These are phyloP conservation scores for Rusavskia elegans DNA, from an alignment of 495 filamentous ascomycete species.

Conservation along the genomic window DNA sequence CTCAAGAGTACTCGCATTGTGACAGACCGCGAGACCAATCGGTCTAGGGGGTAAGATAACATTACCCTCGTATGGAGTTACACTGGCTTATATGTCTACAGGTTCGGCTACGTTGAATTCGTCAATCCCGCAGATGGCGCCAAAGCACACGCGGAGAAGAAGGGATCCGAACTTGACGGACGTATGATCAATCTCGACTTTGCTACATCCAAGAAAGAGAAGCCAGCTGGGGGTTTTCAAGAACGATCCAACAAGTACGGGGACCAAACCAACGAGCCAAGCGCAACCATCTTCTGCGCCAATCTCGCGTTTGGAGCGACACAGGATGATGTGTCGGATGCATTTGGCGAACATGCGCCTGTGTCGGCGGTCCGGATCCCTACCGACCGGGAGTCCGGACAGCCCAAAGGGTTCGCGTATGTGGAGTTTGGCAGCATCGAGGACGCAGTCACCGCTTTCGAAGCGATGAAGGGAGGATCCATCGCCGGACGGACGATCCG, in stretches of 20 bases:
- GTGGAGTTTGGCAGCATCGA: conserved; percentile 72
- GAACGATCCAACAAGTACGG: conserved; percentile 41
- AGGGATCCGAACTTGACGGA: conserved; percentile 65
- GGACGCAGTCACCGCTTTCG: conserved; percentile 65
- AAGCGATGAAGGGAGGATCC: conserved; percentile 56
- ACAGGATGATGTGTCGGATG: conserved; percentile 56
- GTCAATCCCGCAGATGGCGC: conserved; percentile 47
- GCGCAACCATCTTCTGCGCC: conserved; percentile 83
- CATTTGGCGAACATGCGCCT: conserved; percentile 54
- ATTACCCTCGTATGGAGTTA: not conserved
- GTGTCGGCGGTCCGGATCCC: conserved; percentile 76
- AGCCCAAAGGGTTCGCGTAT: conserved; percentile 91
- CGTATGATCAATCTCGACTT: conserved; percentile 84
- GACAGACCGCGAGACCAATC: conserved; percentile 63
- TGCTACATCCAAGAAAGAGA: conserved; percentile 51
- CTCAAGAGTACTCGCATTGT: conserved; percentile 64
- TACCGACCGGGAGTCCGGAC: conserved; percentile 73
- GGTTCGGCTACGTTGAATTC: conserved; percentile 95
- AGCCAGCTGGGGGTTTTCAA: conserved; percentile 25
- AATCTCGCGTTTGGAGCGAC: conserved; percentile 78
- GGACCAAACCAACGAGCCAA: conserved; percentile 59
- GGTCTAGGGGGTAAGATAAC: conserved; percentile 59
- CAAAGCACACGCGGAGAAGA: conserved; percentile 68
- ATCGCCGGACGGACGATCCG: conserved; percentile 69
- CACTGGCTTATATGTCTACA: conserved; percentile 8